Conservation (phyloP, 805 yeast genomes). For the Myxozyma kluyveri region DNA sequence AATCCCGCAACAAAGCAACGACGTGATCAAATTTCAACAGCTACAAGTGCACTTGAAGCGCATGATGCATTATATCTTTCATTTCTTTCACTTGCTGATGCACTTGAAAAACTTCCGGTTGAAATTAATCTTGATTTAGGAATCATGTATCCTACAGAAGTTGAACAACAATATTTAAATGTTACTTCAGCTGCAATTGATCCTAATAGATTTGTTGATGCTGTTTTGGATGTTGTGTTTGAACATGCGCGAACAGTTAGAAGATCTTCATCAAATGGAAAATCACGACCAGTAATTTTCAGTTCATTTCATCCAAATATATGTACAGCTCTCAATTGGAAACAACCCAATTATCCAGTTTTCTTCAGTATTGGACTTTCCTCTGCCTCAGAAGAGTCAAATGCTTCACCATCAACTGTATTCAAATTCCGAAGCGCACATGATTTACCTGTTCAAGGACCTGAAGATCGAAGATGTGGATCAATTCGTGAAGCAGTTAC, state of each 20-base stretch:
- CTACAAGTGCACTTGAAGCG: conserved; percentile 27
- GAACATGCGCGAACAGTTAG: conserved; percentile 59
- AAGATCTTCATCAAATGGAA: not conserved
- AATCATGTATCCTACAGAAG: conserved; percentile 68
- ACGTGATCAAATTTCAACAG: conserved; percentile 1
- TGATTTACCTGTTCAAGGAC: conserved; percentile 32
- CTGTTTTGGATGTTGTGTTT: conserved; percentile 67
- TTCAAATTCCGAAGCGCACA: conserved; percentile 34
- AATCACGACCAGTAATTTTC: conserved; percentile 58
- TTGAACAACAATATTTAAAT: conserved; percentile 37
- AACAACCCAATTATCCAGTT: conserved; percentile 96
- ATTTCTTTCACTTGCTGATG: conserved; percentile 58
- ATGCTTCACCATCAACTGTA: conserved; percentile 19
- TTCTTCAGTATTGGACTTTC: conserved; percentile 64
- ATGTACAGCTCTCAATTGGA: conserved; percentile 96
- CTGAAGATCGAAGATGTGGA: conserved; percentile 41
- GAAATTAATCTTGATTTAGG: conserved; percentile 69
- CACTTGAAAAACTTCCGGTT: conserved; percentile 55
- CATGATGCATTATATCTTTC: conserved; percentile 36
- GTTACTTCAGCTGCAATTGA: conserved; percentile 39
- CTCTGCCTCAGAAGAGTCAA: conserved; percentile 39
- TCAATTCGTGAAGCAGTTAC: conserved; percentile 78
- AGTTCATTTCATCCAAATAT: conserved; percentile 82
- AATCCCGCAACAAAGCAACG: conserved; percentile 1
- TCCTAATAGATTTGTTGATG: conserved; percentile 74